Base-by-base conservation (phyloP, 345 rosid species). In the Moricandia moricandioides region DNA sequence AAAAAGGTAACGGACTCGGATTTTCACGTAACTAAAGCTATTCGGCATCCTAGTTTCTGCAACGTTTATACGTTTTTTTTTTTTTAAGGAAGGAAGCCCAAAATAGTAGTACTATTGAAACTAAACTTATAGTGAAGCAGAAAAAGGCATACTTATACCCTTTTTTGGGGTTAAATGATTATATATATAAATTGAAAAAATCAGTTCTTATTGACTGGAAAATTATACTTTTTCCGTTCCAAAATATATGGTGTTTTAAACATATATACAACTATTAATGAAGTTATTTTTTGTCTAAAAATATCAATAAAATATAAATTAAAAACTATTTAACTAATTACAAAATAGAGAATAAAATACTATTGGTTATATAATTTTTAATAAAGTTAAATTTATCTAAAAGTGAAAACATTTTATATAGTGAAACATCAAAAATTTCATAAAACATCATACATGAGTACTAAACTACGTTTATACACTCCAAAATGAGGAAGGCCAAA, bases 21-120 rank as follows among this genome's bases (percentile, higher is more conserved):
- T 76, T 62, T 76, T 59, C 74, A 40, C 79, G 65, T 76, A 76
- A 55, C 8, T 4, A 62, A 61, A 68, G 56, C 51, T 51, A 33
- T 75, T 68, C 73, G 40, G 67, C 40, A 4, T 67, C 56, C 8
- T 29, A 21, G 45, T 43, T 21, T 74, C 60, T 66, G 47, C 59
- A 74, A 57, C 29, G 13, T 30, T 47, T 33, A 31, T 40, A 54
- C 57, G 31, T 73, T 12, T 63, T 1, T 55, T 63, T 1, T 55
- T 57, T 12, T 30, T 29, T 5, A 1, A 21, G 31, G 27, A 14
- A 49, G 24, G 2, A 24, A 64, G 11, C 21, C 70, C 40, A 64
- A 73, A 33, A 11, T 24, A 27, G 43, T 45, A 56, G 43, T 45
- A 56, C 34, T 58, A 24, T 57, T 57, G 65, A 39, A 65, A 73